Percentiles rank a stretch among this genome's conserved stretches.
phyloP scores from a whole-genome alignment of 371 early-diverging fungal species.

The Rhizopus delemar region DNA sequence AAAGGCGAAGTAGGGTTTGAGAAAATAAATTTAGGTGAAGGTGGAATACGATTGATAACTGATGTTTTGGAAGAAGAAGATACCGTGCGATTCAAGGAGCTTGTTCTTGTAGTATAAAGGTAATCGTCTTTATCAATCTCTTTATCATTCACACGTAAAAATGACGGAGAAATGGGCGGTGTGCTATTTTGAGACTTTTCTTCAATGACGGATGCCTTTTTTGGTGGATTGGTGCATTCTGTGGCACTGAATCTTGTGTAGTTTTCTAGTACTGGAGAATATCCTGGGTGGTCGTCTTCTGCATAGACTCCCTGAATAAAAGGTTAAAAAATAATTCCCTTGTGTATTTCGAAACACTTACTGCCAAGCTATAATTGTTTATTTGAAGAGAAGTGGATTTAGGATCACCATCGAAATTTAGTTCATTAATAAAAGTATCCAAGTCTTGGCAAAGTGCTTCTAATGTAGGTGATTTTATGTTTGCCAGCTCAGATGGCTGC shows the following conservation, averaged over 20 bases:
- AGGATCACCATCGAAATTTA: conserved; percentile 3
- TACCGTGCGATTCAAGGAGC: conserved; percentile 29
- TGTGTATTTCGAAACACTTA: no score
- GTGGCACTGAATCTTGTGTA: conserved; percentile 20
- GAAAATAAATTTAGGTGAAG: conserved; percentile 14
- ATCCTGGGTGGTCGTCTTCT: conserved; percentile 19
- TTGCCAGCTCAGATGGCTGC: background rate
- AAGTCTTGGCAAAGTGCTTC: conserved; percentile 39
- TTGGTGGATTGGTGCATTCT: background rate
- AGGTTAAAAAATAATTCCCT: background rate
- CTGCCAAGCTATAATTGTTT: background rate
- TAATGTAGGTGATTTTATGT: conserved; percentile 28
- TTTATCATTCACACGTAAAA: conserved; percentile 8
- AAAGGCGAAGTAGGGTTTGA: conserved; percentile 28
- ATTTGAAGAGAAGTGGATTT: background rate
- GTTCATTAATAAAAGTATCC: conserved; percentile 39
- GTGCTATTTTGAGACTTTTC: background rate
- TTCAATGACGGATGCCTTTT: no score
- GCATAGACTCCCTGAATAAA: background rate
- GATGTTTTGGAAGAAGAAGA: conserved; percentile 25
- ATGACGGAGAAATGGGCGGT: conserved; percentile 28
- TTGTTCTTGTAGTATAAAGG: conserved; percentile 32
- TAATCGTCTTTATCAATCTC: conserved; percentile 6
- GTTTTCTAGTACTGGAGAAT: conserved; percentile 23
- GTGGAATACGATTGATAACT: conserved; percentile 4